A percentile compares a stretch with the other conserved stretches of the same genome.
Evolutionary conservation across 129 eudicot genomes (phyloP).

Genomic region (Centella asiatica): DNA sequence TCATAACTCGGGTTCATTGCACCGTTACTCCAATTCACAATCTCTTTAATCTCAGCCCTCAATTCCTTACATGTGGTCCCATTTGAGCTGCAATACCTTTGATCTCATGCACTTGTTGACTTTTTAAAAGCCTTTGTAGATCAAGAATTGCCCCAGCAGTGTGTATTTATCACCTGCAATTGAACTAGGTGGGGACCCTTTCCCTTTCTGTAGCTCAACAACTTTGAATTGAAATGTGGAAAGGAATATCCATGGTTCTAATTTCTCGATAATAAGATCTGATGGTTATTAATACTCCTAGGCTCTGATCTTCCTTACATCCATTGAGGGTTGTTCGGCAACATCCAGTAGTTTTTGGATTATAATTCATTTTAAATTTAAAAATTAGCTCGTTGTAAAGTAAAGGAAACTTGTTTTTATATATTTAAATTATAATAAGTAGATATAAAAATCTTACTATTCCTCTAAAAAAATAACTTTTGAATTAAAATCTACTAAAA

Average conservation of each 20-base stretch:
- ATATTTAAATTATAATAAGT: too few relatives aligned
- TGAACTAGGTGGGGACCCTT: neutral
- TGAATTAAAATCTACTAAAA: too few relatives aligned
- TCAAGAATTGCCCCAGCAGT: slow-evolving; percentile 4
- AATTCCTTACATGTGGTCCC: neutral
- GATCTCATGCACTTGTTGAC: slow-evolving; percentile 1
- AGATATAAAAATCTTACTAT: too few relatives aligned
- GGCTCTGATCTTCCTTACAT: neutral
- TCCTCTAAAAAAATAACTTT: too few relatives aligned
- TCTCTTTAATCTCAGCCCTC: slow-evolving; percentile 4
- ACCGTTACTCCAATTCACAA: slow-evolving; percentile 1
- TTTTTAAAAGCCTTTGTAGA: neutral
- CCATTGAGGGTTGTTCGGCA: neutral
- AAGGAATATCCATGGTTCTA: neutral
- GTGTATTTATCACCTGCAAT: neutral
- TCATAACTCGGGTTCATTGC: slow-evolving; percentile 11
- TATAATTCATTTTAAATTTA: too few relatives aligned
- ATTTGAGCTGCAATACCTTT: neutral
- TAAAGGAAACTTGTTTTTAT: too few relatives aligned
- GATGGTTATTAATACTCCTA: neutral
- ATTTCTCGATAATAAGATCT: neutral
- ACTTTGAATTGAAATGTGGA: neutral
- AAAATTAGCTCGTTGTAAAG: too few relatives aligned
- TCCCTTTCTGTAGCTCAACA: neutral
- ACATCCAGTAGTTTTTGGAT: too few relatives aligned